Conservation (phyloP, 257 asterid species). For the Striga asiatica region DNA sequence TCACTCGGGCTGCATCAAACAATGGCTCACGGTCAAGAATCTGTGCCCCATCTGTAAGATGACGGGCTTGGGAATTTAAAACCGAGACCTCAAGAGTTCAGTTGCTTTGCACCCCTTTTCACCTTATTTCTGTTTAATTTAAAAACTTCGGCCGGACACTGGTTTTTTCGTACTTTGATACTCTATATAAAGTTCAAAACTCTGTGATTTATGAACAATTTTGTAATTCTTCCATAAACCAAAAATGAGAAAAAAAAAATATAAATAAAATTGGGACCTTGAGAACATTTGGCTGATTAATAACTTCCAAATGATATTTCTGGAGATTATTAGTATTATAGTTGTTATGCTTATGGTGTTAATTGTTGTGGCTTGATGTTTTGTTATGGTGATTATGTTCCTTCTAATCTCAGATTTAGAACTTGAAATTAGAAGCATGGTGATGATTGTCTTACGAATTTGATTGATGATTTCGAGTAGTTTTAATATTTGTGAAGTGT, state of each 20-base stretch:
- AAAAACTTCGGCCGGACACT: background rate
- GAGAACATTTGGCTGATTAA: background rate
- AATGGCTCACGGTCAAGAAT: constrained; percentile 75
- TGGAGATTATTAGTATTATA: too few species aligned
- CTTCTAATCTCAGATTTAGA: too few species aligned
- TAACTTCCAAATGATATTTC: too few species aligned
- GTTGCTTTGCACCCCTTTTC: background rate
- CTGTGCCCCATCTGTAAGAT: constrained; percentile 82
- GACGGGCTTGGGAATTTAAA: constrained; percentile 45
- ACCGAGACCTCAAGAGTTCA: background rate
- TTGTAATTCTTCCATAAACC: constrained; percentile 4
- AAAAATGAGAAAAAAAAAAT: background rate
- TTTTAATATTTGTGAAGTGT: too few species aligned
- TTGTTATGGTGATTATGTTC: too few species aligned
- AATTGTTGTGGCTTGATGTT: too few species aligned
- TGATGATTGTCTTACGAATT: too few species aligned
- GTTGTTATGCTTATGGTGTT: too few species aligned
- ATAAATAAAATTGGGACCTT: background rate
- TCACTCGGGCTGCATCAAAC: constrained; percentile 64
- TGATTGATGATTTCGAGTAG: too few species aligned
- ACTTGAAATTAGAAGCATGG: too few species aligned
- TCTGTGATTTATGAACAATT: constrained; percentile 13
- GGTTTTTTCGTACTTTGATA: constrained; percentile 9
- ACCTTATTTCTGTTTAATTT: background rate
- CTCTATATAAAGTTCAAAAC: constrained; percentile 2